These are phyloP conservation scores for Ganoderma boninense DNA, from an alignment of 1,284 basidiomycete genomes.

Conservation along the genomic window DNA sequence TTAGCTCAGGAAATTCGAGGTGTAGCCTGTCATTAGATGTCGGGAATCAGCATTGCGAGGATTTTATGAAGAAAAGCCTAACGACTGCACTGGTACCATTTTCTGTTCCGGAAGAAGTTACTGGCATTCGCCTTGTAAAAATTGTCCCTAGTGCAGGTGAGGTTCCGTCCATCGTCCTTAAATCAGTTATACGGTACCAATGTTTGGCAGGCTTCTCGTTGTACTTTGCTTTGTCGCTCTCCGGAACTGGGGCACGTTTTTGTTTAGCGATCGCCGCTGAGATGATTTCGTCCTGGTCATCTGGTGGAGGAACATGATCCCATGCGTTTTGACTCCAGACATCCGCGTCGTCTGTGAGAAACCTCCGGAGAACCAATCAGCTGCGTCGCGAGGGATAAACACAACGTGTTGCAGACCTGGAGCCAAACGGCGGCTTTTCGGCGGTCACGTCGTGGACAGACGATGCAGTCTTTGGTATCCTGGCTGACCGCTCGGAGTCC, in stretches of 20 bases:
- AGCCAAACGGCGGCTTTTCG: conserved; percentile 75
- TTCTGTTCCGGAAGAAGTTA: conserved; percentile 93
- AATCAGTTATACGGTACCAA: conserved; percentile 53
- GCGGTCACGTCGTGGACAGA: conserved; percentile 68
- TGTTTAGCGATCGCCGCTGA: conserved; percentile 75
- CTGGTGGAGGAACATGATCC: conserved; percentile 90
- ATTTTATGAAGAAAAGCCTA: background rate
- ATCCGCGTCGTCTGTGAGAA: conserved; percentile 66
- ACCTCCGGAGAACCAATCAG: conserved; percentile 48
- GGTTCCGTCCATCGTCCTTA: background rate
- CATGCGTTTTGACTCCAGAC: conserved; percentile 85
- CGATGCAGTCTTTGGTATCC: conserved; percentile 49
- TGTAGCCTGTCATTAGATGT: conserved; percentile 66
- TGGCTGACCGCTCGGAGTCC: conserved; percentile 4
- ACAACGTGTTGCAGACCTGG: conserved; percentile 53
- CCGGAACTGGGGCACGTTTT: conserved; percentile 71
- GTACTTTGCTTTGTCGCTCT: conserved; percentile 71
- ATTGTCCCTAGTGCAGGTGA: conserved; percentile 72
- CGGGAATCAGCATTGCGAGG: background rate
- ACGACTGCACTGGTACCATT: conserved; percentile 62
- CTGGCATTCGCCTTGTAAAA: conserved; percentile 87
- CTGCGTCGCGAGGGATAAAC: background rate
- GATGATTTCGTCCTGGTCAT: conserved; percentile 78
- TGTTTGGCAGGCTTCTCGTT: conserved; percentile 78
- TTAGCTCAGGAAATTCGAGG: conserved; percentile 90